Evolutionary conservation across 208 protist genomes (phyloP).

Genomic region (Balamuthia mandrillaris): DNA sequence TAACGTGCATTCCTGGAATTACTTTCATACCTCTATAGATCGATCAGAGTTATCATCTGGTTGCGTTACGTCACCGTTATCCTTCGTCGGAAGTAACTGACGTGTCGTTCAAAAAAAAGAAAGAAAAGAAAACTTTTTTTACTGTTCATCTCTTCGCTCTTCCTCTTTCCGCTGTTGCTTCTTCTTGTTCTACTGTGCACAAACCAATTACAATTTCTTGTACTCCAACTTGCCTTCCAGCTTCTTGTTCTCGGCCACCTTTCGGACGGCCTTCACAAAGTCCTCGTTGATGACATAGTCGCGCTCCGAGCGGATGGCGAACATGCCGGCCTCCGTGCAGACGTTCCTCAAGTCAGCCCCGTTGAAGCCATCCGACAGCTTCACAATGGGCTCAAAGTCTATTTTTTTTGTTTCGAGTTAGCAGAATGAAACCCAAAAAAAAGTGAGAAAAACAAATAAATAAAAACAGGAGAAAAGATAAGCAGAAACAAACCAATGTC

Average conservation of each 20-base stretch:
- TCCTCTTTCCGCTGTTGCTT: no score
- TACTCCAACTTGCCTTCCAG: slow-evolving; percentile 90
- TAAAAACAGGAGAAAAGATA: not conserved
- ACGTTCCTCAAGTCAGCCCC: slow-evolving; percentile 96
- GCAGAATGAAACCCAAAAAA: not conserved
- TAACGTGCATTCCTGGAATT: no score
- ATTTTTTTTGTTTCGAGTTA: not conserved
- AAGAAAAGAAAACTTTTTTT: no score
- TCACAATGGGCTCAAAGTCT: slow-evolving; percentile 97
- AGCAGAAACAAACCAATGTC: slow-evolving; percentile 82
- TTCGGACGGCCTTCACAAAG: slow-evolving; percentile 98
- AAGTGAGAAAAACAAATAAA: not conserved
- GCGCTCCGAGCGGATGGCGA: slow-evolving; percentile 92
- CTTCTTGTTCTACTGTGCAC: not conserved
- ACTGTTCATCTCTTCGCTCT: no score
- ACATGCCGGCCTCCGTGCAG: slow-evolving; percentile 98
- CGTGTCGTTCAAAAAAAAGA: no score
- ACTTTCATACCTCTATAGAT: no score
- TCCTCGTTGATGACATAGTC: slow-evolving; percentile 97
- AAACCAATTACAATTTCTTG: slow-evolving; percentile 82
- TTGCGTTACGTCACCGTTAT: no score
- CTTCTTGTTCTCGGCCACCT: slow-evolving; percentile 96
- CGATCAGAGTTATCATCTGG: no score
- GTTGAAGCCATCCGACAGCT: slow-evolving; percentile 98
- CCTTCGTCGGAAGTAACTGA: no score